These are phyloP conservation scores for Dendrocalamus latiflorus DNA, from an alignment of 202 grass and related monocot genomes.

Conservation along the genomic window DNA sequence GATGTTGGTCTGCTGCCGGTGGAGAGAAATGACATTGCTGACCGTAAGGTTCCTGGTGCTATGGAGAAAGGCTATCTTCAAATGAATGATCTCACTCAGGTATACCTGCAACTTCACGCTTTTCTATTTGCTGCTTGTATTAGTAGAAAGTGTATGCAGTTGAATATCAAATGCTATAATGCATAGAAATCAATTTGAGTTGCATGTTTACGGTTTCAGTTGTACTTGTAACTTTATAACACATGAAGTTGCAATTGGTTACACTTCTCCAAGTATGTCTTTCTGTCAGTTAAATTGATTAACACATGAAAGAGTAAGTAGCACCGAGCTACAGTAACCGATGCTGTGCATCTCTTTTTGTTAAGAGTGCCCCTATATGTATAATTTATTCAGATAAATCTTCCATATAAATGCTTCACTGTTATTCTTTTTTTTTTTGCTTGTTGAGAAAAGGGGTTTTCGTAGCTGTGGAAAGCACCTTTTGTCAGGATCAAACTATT, in stretches of 20 bases:
- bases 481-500: background rate
- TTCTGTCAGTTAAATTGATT: background rate
- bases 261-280: background rate
- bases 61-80: conserved; percentile 62
- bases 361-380: background rate
- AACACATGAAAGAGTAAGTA: background rate
- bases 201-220: background rate
- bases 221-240: background rate
- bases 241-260: background rate
- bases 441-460: background rate
- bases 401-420: background rate
- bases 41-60: conserved; percentile 42
- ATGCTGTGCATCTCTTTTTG: background rate
- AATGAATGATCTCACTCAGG: conserved; percentile 61
- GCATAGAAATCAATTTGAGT: background rate
- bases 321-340: too few species aligned
- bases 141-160: background rate
- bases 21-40: conserved; percentile 9
- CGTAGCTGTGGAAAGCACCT: background rate
- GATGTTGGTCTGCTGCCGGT: conserved; percentile 34
- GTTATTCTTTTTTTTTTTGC: background rate
- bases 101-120: conserved; percentile 11
- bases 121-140: background rate
- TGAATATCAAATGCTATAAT: background rate
- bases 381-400: conserved; percentile 7